Evolutionary conservation across 2,329 filamentous ascomycete species (phyloP).

Genomic region (Raffaelea ambrosiae): DNA sequence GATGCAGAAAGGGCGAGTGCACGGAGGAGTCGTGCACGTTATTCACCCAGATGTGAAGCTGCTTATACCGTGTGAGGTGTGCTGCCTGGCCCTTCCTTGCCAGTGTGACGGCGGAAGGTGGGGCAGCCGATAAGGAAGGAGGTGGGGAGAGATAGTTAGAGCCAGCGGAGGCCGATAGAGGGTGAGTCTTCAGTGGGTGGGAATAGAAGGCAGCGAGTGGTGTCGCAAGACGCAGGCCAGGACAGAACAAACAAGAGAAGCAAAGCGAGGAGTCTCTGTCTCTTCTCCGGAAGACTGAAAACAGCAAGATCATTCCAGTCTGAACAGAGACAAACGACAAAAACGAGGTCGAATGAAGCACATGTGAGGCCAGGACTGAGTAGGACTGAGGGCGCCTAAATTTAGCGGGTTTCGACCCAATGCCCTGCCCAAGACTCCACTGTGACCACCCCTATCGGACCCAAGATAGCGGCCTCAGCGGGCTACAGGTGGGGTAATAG

Average conservation of each 20-base stretch:
- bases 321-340: not conserved
- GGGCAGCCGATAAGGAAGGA: not conserved
- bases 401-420: no score
- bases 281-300: no score
- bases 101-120: not conserved
- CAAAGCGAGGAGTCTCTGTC: no score
- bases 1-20: not conserved
- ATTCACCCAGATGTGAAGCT: not conserved
- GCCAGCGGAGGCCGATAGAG: not conserved
- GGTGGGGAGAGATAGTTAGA: not conserved
- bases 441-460: constrained; percentile 1
- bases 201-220: no score
- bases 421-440: not conserved
- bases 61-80: not conserved
- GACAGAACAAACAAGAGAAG: no score
- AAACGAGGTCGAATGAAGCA: not conserved
- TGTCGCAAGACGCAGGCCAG: no score
- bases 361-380: not conserved
- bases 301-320: not conserved
- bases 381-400: not conserved
- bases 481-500: constrained; percentile 5
- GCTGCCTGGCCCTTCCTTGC: not conserved
- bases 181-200: not conserved
- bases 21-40: not conserved
- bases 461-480: not conserved